Conservation (phyloP, 2,329 filamentous ascomycete genomes). For the Paramyrothecium sp. region DNA sequence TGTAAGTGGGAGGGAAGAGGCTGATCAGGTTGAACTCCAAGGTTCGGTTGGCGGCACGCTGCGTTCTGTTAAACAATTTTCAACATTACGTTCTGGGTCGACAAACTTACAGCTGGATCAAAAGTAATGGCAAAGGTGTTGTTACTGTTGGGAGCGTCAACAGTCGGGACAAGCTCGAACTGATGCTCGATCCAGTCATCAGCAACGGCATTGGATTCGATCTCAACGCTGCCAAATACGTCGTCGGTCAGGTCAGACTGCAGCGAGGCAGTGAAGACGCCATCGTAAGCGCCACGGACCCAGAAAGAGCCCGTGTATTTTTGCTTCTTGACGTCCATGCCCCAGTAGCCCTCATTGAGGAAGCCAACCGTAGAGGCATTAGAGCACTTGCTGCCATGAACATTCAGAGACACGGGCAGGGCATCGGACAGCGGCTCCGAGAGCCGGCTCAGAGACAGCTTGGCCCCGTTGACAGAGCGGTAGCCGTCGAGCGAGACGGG, state of each 20-base stretch:
- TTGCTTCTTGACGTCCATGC: conserved; percentile 48
- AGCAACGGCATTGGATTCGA: conserved; percentile 39
- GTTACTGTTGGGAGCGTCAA: conserved; percentile 50
- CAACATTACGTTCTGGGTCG: too few relatives aligned
- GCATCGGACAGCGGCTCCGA: conserved; percentile 48
- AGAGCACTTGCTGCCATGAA: conserved; percentile 26
- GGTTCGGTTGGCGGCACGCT: conserved; percentile 35
- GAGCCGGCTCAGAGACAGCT: conserved; percentile 45
- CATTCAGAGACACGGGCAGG: conserved; percentile 50
- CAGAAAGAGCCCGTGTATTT: conserved; percentile 52
- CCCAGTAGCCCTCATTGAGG: conserved; percentile 56
- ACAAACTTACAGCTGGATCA: conserved; percentile 30
- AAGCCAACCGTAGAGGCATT: conserved; percentile 39
- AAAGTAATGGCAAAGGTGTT: conserved; percentile 57
- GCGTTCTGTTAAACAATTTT: background rate
- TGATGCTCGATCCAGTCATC: conserved; percentile 51
- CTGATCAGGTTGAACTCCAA: conserved; percentile 59
- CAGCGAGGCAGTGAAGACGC: conserved; percentile 45
- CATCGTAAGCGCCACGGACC: conserved; percentile 47
- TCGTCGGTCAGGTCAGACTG: conserved; percentile 42
- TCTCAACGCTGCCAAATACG: conserved; percentile 43
- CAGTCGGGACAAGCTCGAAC: conserved; percentile 39
- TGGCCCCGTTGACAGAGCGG: conserved; percentile 39
- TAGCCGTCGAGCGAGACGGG: conserved; percentile 45
- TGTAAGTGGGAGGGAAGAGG: conserved; percentile 60